Base-by-base conservation (phyloP, 371 early-diverging fungal species). In the Massospora cicadina region DNA sequence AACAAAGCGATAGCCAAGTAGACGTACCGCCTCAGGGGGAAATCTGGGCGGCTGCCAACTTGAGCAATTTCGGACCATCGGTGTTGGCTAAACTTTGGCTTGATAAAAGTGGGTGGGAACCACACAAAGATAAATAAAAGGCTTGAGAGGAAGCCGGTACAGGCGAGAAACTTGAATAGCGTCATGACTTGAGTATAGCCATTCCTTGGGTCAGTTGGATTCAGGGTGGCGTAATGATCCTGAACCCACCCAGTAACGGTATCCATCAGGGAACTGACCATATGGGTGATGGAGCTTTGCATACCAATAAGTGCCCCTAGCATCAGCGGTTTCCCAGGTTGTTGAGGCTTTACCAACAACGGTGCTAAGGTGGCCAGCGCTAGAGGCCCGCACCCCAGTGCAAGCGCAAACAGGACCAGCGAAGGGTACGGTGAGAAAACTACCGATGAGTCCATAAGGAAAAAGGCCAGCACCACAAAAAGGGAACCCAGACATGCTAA, bases 311-410 rank as follows among this genome's bases (percentile, higher is more conserved):
- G 43, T 13, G 62, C 24, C 2, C 62, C 62, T 2, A 62, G 33
- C 43, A 43, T 43, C 10, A 17, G 43, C 43, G 5, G 43, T 30
- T 33, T 62, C 24, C 32, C 24, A 17, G 32, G 23, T 17, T 62
- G 31, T 1, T 62, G 32, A 26, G 43, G 3, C 13, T 33, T 30
- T 33, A 62, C 31, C 5, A 62, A 54, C 2, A 33, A 26, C n/a
- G 62, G 62, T 21, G 62, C 30, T 33, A 62, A 33, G 25, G 62
- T 62, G 23, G 62, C 62, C 23, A 62, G 43, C 17, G 62, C 12
- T 23, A 62, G 24, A 33, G 62, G 62, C 30, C 62, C 62, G 53
- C 62, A 62, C 12, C 62, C 62, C 43, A 62, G 43, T 2, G 62
- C 31, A 43, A 62, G 25, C 7, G 62, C 62, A 26, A 62, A 62